These are phyloP conservation scores for Phytophthora ohioensis DNA, from an alignment of 352 stramenopile species.

Conservation along the genomic window DNA sequence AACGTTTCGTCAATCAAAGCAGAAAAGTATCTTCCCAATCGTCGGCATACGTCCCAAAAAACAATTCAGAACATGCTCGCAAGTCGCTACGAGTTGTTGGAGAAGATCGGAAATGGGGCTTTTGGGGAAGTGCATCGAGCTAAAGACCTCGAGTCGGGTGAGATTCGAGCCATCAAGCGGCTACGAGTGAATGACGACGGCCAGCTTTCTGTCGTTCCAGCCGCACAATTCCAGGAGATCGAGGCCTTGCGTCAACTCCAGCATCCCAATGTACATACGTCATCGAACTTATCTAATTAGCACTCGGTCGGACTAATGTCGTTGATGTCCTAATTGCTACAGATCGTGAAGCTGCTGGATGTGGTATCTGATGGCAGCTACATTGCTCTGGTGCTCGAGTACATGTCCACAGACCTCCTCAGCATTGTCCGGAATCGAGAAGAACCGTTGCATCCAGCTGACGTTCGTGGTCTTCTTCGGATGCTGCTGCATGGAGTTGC, in stretches of 20 bases:
- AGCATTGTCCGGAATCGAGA: constrained; percentile 56
- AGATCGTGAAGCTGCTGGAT: constrained; percentile 78
- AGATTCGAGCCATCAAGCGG: constrained; percentile 67
- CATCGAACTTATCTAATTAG: neutral
- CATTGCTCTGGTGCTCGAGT: constrained; percentile 79
- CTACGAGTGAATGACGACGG: constrained; percentile 63
- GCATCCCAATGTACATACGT: constrained; percentile 61
- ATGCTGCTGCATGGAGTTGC: constrained; percentile 77
- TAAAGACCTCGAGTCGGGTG: constrained; percentile 48
- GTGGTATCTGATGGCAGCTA: constrained; percentile 61
- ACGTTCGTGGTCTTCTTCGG: constrained; percentile 65
- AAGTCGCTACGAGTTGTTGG: constrained; percentile 68
- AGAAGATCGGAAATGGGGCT: constrained; percentile 71
- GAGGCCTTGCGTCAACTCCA: constrained; percentile 76
- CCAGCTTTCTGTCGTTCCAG: constrained; percentile 56
- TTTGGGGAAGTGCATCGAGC: constrained; percentile 77
- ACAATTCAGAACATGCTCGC: constrained; percentile 26
- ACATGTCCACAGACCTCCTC: constrained; percentile 71
- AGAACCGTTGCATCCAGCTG: constrained; percentile 45
- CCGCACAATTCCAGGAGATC: constrained; percentile 78
- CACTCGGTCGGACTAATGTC: neutral
- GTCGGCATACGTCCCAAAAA: constrained; percentile 10
- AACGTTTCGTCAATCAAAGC: constrained; percentile 9
- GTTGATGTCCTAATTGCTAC: neutral
- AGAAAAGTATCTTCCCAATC: constrained; percentile 10